These are phyloP conservation scores for Hibiscus syriacus DNA, from an alignment of 345 rosid species.

Conservation along the genomic window DNA sequence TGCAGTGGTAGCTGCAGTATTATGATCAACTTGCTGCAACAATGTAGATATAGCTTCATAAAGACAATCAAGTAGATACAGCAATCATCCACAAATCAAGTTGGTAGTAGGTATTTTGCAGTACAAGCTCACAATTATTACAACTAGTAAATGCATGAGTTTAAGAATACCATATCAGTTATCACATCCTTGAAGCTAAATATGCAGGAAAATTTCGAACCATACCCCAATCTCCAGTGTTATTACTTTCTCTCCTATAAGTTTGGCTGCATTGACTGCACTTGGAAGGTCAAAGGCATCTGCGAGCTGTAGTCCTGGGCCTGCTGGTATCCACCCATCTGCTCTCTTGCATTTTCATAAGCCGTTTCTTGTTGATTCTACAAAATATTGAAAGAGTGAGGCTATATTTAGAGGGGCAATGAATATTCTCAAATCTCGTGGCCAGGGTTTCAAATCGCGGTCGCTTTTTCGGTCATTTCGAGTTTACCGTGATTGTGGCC, in stretches of 20 bases:
- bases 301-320: conserved; percentile 20
- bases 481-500: no score
- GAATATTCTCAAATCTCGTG: no score
- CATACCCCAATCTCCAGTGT: background rate
- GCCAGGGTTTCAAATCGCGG: no score
- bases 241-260: conserved; percentile 42
- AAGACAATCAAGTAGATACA: no score
- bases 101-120: background rate
- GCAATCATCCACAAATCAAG: background rate
- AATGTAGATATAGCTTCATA: background rate
- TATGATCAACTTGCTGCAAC: no score
- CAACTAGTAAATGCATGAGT: background rate
- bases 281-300: conserved; percentile 36
- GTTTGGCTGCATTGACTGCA: conserved; percentile 52
- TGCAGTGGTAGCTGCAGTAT: no score
- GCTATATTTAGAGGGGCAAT: no score
- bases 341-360: conserved; percentile 9
- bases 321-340: background rate
- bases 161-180: background rate
- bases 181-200: background rate
- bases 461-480: no score
- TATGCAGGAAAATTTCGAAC: background rate
- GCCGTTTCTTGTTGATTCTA: conserved; percentile 1
- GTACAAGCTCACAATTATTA: background rate
- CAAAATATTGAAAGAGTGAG: background rate